Conservation (phyloP, 2,329 filamentous ascomycete genomes). For the Falciphora oryzae region DNA sequence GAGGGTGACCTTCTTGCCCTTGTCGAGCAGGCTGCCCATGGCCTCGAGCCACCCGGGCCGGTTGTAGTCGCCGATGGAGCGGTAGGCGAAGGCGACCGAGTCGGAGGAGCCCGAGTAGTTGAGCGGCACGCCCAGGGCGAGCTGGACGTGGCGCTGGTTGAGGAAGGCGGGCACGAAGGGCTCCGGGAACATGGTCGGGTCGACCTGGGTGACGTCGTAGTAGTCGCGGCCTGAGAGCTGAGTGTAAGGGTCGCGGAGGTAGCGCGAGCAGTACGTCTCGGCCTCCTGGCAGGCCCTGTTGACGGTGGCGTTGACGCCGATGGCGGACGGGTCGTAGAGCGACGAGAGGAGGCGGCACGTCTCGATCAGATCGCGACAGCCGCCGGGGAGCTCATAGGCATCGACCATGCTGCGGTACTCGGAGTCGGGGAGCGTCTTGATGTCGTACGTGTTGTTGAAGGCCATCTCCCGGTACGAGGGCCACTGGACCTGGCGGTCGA, state of each 20-base stretch:
- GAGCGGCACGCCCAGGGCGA: conserved; percentile 55
- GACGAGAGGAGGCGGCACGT: conserved; percentile 41
- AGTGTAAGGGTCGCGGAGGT: conserved; percentile 50
- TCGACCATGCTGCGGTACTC: conserved; percentile 41
- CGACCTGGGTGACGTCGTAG: conserved; percentile 56
- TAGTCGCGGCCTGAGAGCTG: conserved; percentile 47
- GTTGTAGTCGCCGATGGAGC: conserved; percentile 52
- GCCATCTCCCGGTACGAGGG: conserved; percentile 53
- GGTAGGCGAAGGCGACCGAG: conserved; percentile 41
- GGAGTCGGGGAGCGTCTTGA: conserved; percentile 47
- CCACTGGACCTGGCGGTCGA: conserved; percentile 59
- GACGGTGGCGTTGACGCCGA: conserved; percentile 33
- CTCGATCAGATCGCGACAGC: conserved; percentile 48
- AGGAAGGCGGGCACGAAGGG: conserved; percentile 58
- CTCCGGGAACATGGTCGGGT: conserved; percentile 56
- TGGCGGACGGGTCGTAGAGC: conserved; percentile 30
- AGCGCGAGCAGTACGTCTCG: conserved; percentile 46
- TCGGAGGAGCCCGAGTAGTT: conserved; percentile 50
- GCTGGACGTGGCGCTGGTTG: conserved; percentile 49
- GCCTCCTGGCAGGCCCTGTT: conserved; percentile 49
- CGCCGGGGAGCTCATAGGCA: conserved; percentile 39
- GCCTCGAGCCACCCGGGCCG: conserved; percentile 55
- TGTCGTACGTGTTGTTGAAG: conserved; percentile 60
- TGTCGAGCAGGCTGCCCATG: conserved; percentile 54
- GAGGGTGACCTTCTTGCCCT: conserved; percentile 62